Conservation (phyloP, 106 monocot genomes). For the Acorus gramineus region DNA sequence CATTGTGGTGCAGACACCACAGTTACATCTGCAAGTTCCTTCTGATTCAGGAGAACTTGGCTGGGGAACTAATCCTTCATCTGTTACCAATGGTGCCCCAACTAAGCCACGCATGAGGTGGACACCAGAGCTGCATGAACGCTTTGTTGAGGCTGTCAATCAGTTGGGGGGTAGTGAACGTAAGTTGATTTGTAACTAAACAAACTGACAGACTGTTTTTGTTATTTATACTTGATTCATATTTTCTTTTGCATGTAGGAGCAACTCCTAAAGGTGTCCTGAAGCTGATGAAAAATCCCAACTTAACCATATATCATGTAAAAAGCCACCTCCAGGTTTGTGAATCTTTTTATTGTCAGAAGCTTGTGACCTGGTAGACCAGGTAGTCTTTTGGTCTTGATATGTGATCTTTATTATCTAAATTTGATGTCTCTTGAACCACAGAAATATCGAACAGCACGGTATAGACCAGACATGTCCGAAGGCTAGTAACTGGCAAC, state of each 20-base stretch:
- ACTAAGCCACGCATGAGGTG: constrained; percentile 65
- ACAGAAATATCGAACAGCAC: constrained; percentile 90
- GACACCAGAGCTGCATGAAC: constrained; percentile 80
- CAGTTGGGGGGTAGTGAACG: constrained; percentile 88
- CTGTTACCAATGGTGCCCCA: constrained; percentile 31
- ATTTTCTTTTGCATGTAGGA: constrained; percentile 19
- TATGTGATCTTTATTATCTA: background rate
- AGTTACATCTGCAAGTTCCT: constrained; percentile 17
- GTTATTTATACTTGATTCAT: background rate
- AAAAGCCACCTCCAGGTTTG: constrained; percentile 92
- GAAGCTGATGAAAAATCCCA: constrained; percentile 78
- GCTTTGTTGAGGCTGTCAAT: constrained; percentile 81
- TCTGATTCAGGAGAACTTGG: constrained; percentile 33
- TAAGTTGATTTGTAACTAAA: constrained; percentile 19
- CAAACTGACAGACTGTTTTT: background rate
- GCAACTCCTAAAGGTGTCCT: constrained; percentile 93
- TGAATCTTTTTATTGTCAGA: background rate
- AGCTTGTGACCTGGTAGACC: background rate
- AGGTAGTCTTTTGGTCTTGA: background rate
- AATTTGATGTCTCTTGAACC: constrained; percentile 16
- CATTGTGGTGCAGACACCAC: constrained; percentile 16
- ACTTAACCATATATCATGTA: constrained; percentile 88
- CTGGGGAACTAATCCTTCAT: constrained; percentile 14
- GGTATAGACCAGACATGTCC: constrained; percentile 56
- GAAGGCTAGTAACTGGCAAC: constrained; percentile 43